Evolutionary conservation across 2,329 filamentous ascomycete species (phyloP), one percentile per base, ranked within the genome.

Genomic region (Huntiella bhutanensis): DNA sequence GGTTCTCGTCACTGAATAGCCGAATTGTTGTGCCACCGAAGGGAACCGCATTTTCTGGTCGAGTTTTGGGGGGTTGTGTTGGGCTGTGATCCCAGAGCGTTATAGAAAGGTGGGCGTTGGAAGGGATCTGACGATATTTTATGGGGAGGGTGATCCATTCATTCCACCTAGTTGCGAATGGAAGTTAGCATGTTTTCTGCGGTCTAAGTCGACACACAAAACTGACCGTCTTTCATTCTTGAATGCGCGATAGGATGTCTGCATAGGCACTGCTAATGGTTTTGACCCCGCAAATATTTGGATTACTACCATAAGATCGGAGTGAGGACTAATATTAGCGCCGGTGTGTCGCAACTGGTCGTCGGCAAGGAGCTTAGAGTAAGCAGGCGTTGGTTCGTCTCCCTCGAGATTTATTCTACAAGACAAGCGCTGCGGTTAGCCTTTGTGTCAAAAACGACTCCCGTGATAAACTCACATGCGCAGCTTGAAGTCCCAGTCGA

Each of bases 231-330:
- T 65, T 56, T 80, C 76, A 33, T 72, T 73, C 58, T 86, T 85
- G 59, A 98, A 96, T 5, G 84, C 67, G 58, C 86, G 94, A 64
- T 96, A 96, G 17, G 85, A 74, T 2, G 91, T 98, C 60, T 96
- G 88, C 8, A 92, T 73, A 0, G 86, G 82, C 1, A 96, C 83
- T 0, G 87, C 92, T 54, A 98, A 66, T 33, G 88, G 86, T 60
- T 98, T 98, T 22, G 87, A 95, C 56, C 92, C 86, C 10, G 87
- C 84, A 81, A 88, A 98, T 56, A 96, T 73, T 61, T 96, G 91
- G 6, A 80, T 82, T 0, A 87, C 95, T 42, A 93, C 79, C 58
- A 88, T 95, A 41, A 98, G 77, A 59, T 98, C 91, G 19, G 86
- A 95, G 58, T 80, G 67, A 1, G 80, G 68, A 60, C 72, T 86